A percentile compares a stretch with the other conserved stretches of the same genome.
phyloP scores from a whole-genome alignment of 1,284 basidiomycete genomes.

The Athelia psychrophila region DNA sequence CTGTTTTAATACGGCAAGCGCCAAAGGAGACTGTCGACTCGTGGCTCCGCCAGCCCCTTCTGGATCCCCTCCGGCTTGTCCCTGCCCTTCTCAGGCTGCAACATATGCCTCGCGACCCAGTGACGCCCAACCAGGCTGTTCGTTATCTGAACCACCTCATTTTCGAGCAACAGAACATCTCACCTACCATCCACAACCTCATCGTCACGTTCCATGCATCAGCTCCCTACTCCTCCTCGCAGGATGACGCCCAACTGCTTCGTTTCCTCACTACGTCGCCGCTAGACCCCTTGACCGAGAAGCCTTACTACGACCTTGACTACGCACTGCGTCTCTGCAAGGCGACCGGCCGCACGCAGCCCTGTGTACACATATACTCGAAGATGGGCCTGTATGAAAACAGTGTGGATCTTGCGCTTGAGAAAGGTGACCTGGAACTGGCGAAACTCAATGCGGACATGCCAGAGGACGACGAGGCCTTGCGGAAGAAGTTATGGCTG shows the following conservation, averaged over 20 bases:
- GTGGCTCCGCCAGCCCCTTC: conserved; percentile 80
- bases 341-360: conserved; percentile 75
- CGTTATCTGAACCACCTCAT: conserved; percentile 87
- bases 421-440: conserved; percentile 90
- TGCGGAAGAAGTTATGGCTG: conserved; percentile 95
- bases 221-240: conserved; percentile 39
- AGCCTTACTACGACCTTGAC: conserved; percentile 95
- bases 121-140: conserved; percentile 80
- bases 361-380: conserved; percentile 96
- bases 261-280: conserved; percentile 87
- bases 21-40: conserved; percentile 90
- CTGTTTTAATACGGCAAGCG: conserved; percentile 83
- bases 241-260: conserved; percentile 80
- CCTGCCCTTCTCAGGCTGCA: conserved; percentile 87
- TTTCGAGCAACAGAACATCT: conserved; percentile 76
- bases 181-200: conserved; percentile 91
- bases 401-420: conserved; percentile 92
- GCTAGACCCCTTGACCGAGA: conserved; percentile 77
- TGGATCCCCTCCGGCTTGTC: conserved; percentile 85
- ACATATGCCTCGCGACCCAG: conserved; percentile 63
- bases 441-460: conserved; percentile 93
- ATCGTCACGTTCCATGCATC: conserved; percentile 82
- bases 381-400: conserved; percentile 98
- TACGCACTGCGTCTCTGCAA: conserved; percentile 94
- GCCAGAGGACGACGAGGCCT: conserved; percentile 83